Evolutionary conservation across 192 early-diverging fungal species (phyloP).

Genomic region (Gonapodya sp.): DNA sequence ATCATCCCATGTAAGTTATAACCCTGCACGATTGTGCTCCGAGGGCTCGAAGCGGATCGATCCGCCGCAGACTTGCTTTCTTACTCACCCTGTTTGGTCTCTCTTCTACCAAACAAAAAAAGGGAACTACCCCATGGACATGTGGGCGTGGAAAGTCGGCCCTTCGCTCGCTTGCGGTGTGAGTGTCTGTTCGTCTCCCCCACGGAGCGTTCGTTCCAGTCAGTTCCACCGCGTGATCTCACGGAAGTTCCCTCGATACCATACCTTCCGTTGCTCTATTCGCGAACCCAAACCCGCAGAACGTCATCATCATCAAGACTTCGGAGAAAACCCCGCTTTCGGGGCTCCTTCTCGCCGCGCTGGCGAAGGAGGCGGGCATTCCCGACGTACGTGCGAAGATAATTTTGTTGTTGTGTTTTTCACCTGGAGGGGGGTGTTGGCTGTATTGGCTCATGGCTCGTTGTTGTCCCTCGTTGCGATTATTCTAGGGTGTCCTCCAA

Average conservation of each 20-base stretch:
- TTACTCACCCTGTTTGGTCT: too few species aligned
- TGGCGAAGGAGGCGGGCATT: slow-evolving; percentile 21
- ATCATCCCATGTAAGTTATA: slow-evolving; percentile 32
- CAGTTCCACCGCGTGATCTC: too few species aligned
- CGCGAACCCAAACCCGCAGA: too few species aligned
- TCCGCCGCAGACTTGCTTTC: background rate
- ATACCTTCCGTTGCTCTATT: background rate
- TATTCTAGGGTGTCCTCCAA: slow-evolving; percentile 21
- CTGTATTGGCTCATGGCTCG: too few species aligned
- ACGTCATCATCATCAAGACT: slow-evolving; percentile 25
- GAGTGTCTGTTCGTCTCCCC: background rate
- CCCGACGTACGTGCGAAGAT: background rate
- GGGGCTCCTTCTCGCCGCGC: slow-evolving; percentile 22
- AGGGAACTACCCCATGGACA: slow-evolving; percentile 13
- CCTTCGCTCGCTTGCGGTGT: slow-evolving; percentile 24
- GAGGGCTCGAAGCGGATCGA: too few species aligned
- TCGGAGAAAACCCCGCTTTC: slow-evolving; percentile 28
- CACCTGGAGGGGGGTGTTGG: slow-evolving; percentile 22
- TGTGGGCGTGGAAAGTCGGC: slow-evolving; percentile 26
- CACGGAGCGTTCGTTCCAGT: background rate
- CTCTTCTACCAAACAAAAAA: too few species aligned
- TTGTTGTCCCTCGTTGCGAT: too few species aligned
- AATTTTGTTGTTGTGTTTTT: background rate
- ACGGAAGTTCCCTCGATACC: background rate
- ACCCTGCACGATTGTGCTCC: too few species aligned